These are phyloP conservation scores for Metschnikowia continentalis DNA, from an alignment of 805 yeast genomes.

Conservation along the genomic window DNA sequence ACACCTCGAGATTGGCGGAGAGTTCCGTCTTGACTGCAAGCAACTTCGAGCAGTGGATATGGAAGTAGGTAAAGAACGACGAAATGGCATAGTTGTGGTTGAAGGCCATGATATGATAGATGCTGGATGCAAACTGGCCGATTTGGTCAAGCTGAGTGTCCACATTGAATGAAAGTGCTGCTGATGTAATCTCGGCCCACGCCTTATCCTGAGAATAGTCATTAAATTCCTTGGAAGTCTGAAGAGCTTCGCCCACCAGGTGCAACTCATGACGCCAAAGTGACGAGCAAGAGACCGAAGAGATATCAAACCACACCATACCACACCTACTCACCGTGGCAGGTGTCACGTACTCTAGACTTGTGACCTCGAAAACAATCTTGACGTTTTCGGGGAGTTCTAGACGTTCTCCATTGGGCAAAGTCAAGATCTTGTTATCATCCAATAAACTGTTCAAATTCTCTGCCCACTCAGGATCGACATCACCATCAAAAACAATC, in stretches of 20 bases:
- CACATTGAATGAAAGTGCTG: neutral
- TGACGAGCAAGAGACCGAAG: constrained; percentile 19
- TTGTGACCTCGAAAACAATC: constrained; percentile 74
- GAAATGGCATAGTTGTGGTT: constrained; percentile 31
- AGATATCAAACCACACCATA: constrained; percentile 64
- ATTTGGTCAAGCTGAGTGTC: constrained; percentile 11
- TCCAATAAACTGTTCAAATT: constrained; percentile 86
- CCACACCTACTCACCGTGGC: constrained; percentile 95
- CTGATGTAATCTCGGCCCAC: constrained; percentile 14
- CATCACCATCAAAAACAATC: constrained; percentile 88
- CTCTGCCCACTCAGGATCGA: constrained; percentile 94
- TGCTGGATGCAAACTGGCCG: constrained; percentile 21
- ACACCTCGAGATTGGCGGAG: constrained; percentile 24
- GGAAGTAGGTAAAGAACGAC: constrained; percentile 40
- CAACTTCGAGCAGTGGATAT: constrained; percentile 28
- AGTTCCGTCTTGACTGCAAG: constrained; percentile 3
- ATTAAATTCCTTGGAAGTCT: neutral
- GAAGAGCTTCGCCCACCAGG: constrained; percentile 3
- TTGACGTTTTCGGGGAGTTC: constrained; percentile 59
- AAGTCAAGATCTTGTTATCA: constrained; percentile 74
- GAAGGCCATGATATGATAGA: constrained; percentile 52
- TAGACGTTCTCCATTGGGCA: constrained; percentile 87
- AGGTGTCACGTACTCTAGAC: constrained; percentile 65
- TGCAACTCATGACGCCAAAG: constrained; percentile 13
- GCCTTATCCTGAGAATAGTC: constrained; percentile 6